Conservation (phyloP, 768 basidiomycete species). For the Mycena pura region DNA sequence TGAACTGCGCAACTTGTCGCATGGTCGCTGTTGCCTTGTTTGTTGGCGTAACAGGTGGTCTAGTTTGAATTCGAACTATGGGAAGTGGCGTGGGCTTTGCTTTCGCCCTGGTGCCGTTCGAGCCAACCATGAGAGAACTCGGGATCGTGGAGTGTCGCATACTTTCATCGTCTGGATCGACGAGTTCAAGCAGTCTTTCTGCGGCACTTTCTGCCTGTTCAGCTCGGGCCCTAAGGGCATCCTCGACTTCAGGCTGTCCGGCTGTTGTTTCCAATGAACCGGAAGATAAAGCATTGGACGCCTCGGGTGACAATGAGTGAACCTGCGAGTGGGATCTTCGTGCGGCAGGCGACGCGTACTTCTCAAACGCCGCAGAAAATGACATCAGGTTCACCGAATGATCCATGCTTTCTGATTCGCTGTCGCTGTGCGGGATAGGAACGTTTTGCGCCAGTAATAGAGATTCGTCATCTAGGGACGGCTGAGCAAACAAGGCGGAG, state of each 20-base stretch:
- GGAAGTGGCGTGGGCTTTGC: slow-evolving; percentile 45
- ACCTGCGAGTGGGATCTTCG: slow-evolving; percentile 47
- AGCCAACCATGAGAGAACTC: slow-evolving; percentile 56
- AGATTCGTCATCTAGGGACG: slow-evolving; percentile 59
- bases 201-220: slow-evolving; percentile 95
- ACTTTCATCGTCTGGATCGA: slow-evolving; percentile 76
- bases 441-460: slow-evolving; percentile 73
- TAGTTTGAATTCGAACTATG: slow-evolving; percentile 35
- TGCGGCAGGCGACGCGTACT: slow-evolving; percentile 42
- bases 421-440: slow-evolving; percentile 77
- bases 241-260: slow-evolving; percentile 71
- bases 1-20: slow-evolving; percentile 79
- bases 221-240: slow-evolving; percentile 84
- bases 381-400: slow-evolving; percentile 69
- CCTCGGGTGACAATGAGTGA: slow-evolving; percentile 59
- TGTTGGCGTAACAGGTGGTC: slow-evolving; percentile 68
- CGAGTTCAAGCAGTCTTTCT: slow-evolving; percentile 83
- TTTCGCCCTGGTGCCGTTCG: slow-evolving; percentile 42
- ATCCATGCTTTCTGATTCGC: slow-evolving; percentile 68
- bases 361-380: slow-evolving; percentile 74
- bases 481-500: slow-evolving; percentile 51
- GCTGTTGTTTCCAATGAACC: slow-evolving; percentile 50
- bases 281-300: slow-evolving; percentile 68
- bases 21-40: slow-evolving; percentile 64
- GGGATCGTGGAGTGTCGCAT: slow-evolving; percentile 61